Base-by-base conservation (phyloP, 768 basidiomycete genomes). In the Amanita fuliginea region DNA sequence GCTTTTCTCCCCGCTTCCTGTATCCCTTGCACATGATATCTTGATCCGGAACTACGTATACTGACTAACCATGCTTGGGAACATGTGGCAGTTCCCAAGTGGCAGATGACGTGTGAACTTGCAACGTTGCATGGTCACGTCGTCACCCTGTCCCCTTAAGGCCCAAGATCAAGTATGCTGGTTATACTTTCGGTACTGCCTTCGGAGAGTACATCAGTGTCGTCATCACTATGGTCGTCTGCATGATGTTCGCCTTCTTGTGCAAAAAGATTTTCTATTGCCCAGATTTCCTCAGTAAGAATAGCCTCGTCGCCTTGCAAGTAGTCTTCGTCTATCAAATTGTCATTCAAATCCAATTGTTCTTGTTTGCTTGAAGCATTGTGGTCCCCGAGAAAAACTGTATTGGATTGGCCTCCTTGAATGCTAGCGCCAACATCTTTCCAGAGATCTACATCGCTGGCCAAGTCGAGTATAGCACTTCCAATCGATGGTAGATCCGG, bases 31-130 rank as follows among this genome's bases (percentile, higher is more conserved):
- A 36, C 35, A 36, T 5, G 16, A 14, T 32, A 11, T 32, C 34
- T 33, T 46, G 45, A 24, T 46, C 45, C 45, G 16, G 35, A 24
- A 37, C 19, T 36, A 18, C 10, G 14, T 16, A 32, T 18, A 30
- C 28, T n/a, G 19, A 19, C 18, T 21, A 22, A 34, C 10, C 32
- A n/a, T 11, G 5, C 44, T 33, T 47, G 47, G 14, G 49, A 42
- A 42, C 51, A 46, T 44, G 43, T 19, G 51, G 43, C 32, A 24
- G 22, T n/a, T n/a, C n/a, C n/a, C n/a, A n/a, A n/a, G n/a, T n/a
- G n/a, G n/a, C n/a, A 28, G 6, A n/a, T 46, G 35, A 32, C 32
- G 42, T 39, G 43, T 46, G 51, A 40, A 46, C 43, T 44, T 21
- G 42, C 18, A 51, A 36, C 32, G 30, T 50, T 24, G 18, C 37